These are phyloP conservation scores for Colletotrichum orchidophilum DNA, from an alignment of 2,329 filamentous ascomycete genomes.

Conservation along the genomic window DNA sequence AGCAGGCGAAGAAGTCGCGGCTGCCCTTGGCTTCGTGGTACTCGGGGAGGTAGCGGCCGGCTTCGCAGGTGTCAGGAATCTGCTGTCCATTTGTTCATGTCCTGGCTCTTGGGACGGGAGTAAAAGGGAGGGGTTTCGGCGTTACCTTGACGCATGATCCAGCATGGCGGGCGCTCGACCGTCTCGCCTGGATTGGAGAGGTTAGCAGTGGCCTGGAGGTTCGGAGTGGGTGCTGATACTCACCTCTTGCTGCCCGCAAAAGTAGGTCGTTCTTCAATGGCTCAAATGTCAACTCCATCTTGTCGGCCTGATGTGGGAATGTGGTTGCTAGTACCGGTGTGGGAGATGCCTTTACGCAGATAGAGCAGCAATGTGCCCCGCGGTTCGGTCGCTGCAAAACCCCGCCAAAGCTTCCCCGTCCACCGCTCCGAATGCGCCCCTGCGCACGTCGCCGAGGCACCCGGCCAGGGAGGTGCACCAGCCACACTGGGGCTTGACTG, in stretches of 20 bases:
- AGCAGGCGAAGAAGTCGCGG: slow-evolving; percentile 98
- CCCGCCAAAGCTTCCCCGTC: slow-evolving; percentile 30
- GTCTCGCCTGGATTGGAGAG: slow-evolving; percentile 72
- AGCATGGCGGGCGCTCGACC: slow-evolving; percentile 93
- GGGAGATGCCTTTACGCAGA: background rate
- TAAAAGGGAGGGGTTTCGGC: background rate
- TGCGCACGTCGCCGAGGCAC: slow-evolving; percentile 8
- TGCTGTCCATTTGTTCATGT: slow-evolving; percentile 10
- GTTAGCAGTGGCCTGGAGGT: slow-evolving; percentile 30
- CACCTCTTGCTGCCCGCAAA: slow-evolving; percentile 89
- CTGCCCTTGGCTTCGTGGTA: slow-evolving; percentile 94
- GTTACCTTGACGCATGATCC: slow-evolving; percentile 98
- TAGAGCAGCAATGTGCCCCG: slow-evolving; percentile 22
- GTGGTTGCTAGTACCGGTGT: background rate
- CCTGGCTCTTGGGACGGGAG: background rate
- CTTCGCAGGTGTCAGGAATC: slow-evolving; percentile 54
- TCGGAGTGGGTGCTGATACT: slow-evolving; percentile 36
- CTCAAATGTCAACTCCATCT: slow-evolving; percentile 77
- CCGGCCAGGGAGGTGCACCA: slow-evolving; percentile 5
- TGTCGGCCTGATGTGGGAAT: slow-evolving; percentile 38
- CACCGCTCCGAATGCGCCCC: background rate
- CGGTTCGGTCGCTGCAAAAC: slow-evolving; percentile 20
- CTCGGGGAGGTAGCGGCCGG: slow-evolving; percentile 95
- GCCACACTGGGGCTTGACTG: slow-evolving; percentile 18
- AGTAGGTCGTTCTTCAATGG: slow-evolving; percentile 93